Base-by-base conservation (phyloP, 495 filamentous ascomycete genomes). In the Filosporella fistucella region DNA sequence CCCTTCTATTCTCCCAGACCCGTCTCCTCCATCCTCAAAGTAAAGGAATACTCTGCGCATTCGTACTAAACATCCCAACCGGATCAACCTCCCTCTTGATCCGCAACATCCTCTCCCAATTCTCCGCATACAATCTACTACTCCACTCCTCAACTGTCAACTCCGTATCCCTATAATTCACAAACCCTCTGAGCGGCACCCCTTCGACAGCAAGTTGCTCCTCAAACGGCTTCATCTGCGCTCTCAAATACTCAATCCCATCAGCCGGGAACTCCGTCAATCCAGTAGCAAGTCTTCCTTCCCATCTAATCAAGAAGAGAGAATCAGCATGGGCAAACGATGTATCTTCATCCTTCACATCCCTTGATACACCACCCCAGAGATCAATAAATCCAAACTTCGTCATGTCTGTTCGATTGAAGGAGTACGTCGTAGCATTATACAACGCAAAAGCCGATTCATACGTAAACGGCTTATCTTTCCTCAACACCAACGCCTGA, bases 381-480 rank as follows among this genome's bases (percentile, higher is more conserved):
- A 43, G 41, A 12, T 43, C 41, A 11, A 43, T 29, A 17, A 43
- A 29, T 4, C 41, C 41, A 17, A 30, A 43, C 25, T 43, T 43
- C 12, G 24, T 43, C 4, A 43, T 13, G 20, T 43, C 41, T 3
- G 41, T 43, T 12, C 41, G 41, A 17, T 43, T 29, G 25, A 43
- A 43, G 9, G 41, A 29, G 17, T 14, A 43, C 5, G 41, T 43
- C 12, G 41, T 43, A 16, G 7, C 20, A 16, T 43, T 43, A 26
- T 29, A 29, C 1, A 43, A 26, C 18, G 41, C 41, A 29, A 29
- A 30, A 1, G 28, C 41, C 10, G 41, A 43, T 6, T 43, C 41
- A 12, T 43, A 43, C 9, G 22, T 43, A 12, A 43, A 30, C 1
- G 41, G 41, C 6, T 11, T 25, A 18, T 43, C 41, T 2, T 23